Base-by-base conservation (phyloP, 2,329 filamentous ascomycete species). In the Cryphonectria radicalis region DNA sequence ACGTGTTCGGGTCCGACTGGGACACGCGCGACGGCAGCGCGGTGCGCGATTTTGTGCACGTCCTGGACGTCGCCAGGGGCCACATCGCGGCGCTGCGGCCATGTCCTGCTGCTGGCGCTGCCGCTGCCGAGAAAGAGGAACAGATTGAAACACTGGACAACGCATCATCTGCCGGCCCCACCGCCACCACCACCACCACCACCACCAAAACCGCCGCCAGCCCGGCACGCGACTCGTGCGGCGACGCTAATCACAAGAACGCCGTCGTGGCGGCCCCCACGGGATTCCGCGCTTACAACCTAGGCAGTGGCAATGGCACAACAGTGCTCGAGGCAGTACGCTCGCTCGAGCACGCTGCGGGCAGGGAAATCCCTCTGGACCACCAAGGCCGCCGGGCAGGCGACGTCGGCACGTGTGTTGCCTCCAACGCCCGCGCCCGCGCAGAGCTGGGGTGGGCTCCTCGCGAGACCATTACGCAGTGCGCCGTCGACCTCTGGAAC, bases 1-100 rank as follows among this genome's bases (percentile, higher is more conserved):
- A 87, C 66, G 86, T 92, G 68, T 92, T 89, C 74, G 90, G 90
- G 10, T 84, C 84, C 3, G 89, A 92, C 78, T 92, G 89, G 85
- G 84, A 89, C 70, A 92, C 90, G 0, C 81, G 83, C 4, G 90
- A 92, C 75, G 90, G 90, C 22, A 91, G 90, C 0, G 89, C 89
- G 1, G 84, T 92, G 57, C 87, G 90, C 59, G 90, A 92, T 78
- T 92, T 90, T 76, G 90, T 92, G 73, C 90, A 92, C 74, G 90
- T 91, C 53, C 87, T 85, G 22, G 90, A 92, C 78, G 84, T 92
- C 62, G 89, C 89, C 7, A 83, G 86, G 59, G 90, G 88, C 5
- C 90, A 92, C 78, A 85, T 91, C 53, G 88, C 89, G 8, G 90
- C 90, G 1, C 81, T 90, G 32, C 70, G 77, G 22, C 76, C 82